Conservation (phyloP, 2,329 filamentous ascomycete species). For the Colletotrichum higginsianum region DNA sequence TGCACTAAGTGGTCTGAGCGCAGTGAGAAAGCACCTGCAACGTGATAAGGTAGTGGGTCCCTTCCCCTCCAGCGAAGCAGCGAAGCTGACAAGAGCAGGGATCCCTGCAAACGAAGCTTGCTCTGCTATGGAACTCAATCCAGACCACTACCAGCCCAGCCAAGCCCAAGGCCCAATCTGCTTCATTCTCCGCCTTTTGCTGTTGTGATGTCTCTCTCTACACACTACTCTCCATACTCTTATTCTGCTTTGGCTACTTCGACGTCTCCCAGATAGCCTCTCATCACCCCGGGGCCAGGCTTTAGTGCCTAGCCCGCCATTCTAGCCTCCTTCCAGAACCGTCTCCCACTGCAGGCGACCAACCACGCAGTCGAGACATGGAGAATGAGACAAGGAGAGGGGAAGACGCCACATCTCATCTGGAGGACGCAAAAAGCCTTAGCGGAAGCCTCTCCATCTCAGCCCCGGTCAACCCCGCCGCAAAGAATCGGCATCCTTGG, state of each 20-base stretch:
- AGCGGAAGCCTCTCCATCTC: neutral
- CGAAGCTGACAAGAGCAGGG: neutral
- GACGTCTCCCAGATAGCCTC: neutral
- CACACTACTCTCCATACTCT: neutral
- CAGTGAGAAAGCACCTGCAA: neutral
- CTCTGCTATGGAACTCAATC: neutral
- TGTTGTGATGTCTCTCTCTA: neutral
- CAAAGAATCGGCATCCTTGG: neutral
- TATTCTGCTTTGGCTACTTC: neutral
- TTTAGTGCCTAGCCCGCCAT: no score
- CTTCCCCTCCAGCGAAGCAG: neutral
- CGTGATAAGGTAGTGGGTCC: slow-evolving; percentile 23
- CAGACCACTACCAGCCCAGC: neutral
- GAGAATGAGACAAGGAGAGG: no score
- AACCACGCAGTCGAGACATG: neutral
- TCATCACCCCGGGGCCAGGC: no score
- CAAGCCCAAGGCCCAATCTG: neutral
- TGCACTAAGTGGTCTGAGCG: neutral
- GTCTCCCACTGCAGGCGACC: neutral
- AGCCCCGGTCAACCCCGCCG: neutral
- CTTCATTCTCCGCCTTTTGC: neutral
- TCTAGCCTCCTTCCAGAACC: slow-evolving; percentile 16
- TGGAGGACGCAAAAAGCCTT: neutral
- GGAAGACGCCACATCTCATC: neutral
- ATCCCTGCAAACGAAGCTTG: neutral